Conservation (phyloP, 1,284 basidiomycete genomes). For the Cutaneotrichosporon cutaneum region DNA sequence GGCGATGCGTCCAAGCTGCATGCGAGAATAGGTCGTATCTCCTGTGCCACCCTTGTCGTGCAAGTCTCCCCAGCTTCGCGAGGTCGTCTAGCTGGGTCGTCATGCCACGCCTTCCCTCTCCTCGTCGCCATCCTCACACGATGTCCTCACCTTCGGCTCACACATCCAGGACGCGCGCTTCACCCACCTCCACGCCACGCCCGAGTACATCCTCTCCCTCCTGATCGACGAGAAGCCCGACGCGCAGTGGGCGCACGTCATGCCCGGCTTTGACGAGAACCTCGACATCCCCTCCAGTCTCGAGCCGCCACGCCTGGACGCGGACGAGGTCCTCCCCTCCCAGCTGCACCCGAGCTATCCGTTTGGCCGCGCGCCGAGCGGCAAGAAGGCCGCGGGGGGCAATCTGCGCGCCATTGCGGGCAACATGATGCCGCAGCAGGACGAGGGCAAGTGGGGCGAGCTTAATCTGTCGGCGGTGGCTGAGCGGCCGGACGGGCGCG, state of each 20-base stretch:
- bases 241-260: constrained; percentile 37
- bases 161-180: constrained; percentile 45
- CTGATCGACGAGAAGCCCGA: constrained; percentile 43
- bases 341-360: constrained; percentile 47
- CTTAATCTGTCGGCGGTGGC: constrained; percentile 35
- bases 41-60: too few relatives aligned
- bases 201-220: constrained; percentile 36
- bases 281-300: constrained; percentile 30
- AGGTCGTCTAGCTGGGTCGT: too few relatives aligned
- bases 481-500: constrained; percentile 36
- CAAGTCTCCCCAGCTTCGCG: too few relatives aligned
- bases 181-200: constrained; percentile 45
- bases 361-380: constrained; percentile 32
- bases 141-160: not conserved
- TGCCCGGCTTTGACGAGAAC: constrained; percentile 50
- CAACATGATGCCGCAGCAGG: constrained; percentile 29
- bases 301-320: constrained; percentile 40
- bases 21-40: too few relatives aligned
- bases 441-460: constrained; percentile 38
- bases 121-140: not conserved
- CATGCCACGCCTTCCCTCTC: too few relatives aligned
- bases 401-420: constrained; percentile 21
- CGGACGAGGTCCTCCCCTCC: constrained; percentile 47
- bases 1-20: too few relatives aligned
- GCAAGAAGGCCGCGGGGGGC: constrained; percentile 11